A percentile compares a stretch with the other conserved stretches of the same genome.
These are phyloP conservation scores for Spongispora temasekensis DNA, from an alignment of 1,284 basidiomycete species.

Conservation along the genomic window DNA sequence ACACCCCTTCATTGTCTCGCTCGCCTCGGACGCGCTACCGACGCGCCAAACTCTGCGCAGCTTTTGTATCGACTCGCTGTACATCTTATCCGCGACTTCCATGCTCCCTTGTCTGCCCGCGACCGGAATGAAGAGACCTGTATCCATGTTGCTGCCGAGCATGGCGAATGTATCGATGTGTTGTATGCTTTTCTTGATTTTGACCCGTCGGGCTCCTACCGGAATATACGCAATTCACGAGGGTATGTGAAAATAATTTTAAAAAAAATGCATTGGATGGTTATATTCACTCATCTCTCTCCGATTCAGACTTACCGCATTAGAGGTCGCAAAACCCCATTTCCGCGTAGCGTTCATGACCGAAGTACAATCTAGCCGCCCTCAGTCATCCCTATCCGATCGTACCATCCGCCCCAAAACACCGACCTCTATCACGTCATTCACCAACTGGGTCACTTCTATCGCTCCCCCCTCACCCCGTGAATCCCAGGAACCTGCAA, in stretches of 20 bases:
- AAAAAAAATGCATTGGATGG: background rate
- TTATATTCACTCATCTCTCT: background rate
- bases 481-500: conserved; percentile 21
- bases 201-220: conserved; percentile 54
- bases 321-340: conserved; percentile 65
- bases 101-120: conserved; percentile 61
- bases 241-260: too few species aligned
- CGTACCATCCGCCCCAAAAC: conserved; percentile 57
- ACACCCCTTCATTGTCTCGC: conserved; percentile 74
- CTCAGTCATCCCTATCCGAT: conserved; percentile 54
- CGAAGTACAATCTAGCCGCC: conserved; percentile 46
- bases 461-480: conserved; percentile 18
- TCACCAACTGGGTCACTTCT: conserved; percentile 36
- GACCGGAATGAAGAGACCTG: conserved; percentile 91
- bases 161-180: conserved; percentile 72
- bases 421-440: conserved; percentile 40
- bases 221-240: conserved; percentile 63
- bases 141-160: conserved; percentile 91
- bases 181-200: conserved; percentile 62
- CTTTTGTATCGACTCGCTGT: conserved; percentile 57
- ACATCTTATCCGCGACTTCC: conserved; percentile 67
- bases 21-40: conserved; percentile 44
- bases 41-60: conserved; percentile 39
- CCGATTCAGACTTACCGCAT: conserved; percentile 56
- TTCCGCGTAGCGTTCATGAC: conserved; percentile 59